Base-by-base conservation (phyloP, 73 alveolate species). In the Tetrahymena thermophila region DNA sequence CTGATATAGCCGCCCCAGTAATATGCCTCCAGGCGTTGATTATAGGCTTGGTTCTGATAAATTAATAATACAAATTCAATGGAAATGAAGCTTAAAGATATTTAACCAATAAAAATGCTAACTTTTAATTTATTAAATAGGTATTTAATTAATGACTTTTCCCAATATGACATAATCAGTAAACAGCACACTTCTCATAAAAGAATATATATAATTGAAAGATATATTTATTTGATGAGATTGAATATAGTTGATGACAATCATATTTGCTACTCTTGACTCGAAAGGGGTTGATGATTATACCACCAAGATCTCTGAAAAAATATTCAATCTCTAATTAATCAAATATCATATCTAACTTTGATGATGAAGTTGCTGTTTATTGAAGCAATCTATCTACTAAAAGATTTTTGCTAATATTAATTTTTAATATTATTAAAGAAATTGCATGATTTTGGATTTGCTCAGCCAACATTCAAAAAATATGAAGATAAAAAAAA, bases 1-100 rank as follows among this genome's bases (percentile, higher is more conserved):
- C 89, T 71, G 89, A 71, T 25, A 71, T 71, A 71, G 89, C 89
- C 89, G 89, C 89, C 89, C 89, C 89, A 71, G 89, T 71, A 71
- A 71, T 71, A 71, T 71, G 89, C 89, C 89, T 71, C 89, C 89
- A 71, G 89, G 89, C 89, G 89, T 28, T 71, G 89, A 71, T 71
- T 71, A 71, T 71, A 71, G 89, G 89, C 89, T 71, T 71, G 89
- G 89, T 71, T 28, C 89, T 71, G 89, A 71, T 16, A 11, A 71
- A 71, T 71, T n/a, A 71, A 25, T 71, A 28, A 71, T 71, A 71
- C 89, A 71, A 71, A 71, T 71, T 71, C 17, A 0, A 71, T 25
- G 40, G n/a, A 71, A 31, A 71, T 71, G 89, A 28, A 23, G 89
- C 35, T 25, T 19, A 71, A 71, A 56, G 9, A 25, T 23, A 23